Evolutionary conservation across 805 yeast species (phyloP).

Genomic region (Saturnispora bothae): DNA sequence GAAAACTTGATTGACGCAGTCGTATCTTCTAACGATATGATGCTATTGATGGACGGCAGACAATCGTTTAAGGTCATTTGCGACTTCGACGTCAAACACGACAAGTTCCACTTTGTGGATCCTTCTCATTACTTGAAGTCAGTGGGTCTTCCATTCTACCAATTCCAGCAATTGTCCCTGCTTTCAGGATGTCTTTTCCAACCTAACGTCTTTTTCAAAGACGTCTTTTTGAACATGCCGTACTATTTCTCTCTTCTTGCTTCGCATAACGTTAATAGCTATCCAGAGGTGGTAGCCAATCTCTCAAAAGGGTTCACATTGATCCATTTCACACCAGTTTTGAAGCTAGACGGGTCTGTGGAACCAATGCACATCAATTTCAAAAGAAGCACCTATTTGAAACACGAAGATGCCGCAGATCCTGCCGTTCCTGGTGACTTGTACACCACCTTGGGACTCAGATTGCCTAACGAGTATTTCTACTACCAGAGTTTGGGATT

Average conservation of each 20-base stretch:
- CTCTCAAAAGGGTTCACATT: constrained; percentile 64
- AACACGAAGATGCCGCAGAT: constrained; percentile 7
- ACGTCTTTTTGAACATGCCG: not conserved
- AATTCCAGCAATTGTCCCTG: not conserved
- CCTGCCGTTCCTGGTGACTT: constrained; percentile 60
- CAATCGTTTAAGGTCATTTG: too few species aligned
- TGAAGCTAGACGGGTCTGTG: constrained; percentile 58
- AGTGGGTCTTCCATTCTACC: not conserved
- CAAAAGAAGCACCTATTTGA: constrained; percentile 15
- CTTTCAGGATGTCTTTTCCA: not conserved
- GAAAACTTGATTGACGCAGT: constrained; percentile 56
- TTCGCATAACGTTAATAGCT: too few species aligned
- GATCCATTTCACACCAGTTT: constrained; percentile 61
- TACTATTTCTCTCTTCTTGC: not conserved
- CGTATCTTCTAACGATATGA: constrained; percentile 47
- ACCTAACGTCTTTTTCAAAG: not conserved
- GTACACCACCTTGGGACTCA: constrained; percentile 72
- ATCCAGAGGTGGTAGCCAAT: constrained; percentile 31
- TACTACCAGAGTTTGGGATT: constrained; percentile 77
- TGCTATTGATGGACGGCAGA: not conserved
- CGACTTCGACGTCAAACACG: constrained; percentile 55
- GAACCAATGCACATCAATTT: constrained; percentile 34
- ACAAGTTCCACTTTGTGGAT: constrained; percentile 60
- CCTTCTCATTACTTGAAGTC: constrained; percentile 28
- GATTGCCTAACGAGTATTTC: constrained; percentile 76